phyloP scores from a whole-genome alignment of 129 eudicot species.

The Apium graveolens region DNA sequence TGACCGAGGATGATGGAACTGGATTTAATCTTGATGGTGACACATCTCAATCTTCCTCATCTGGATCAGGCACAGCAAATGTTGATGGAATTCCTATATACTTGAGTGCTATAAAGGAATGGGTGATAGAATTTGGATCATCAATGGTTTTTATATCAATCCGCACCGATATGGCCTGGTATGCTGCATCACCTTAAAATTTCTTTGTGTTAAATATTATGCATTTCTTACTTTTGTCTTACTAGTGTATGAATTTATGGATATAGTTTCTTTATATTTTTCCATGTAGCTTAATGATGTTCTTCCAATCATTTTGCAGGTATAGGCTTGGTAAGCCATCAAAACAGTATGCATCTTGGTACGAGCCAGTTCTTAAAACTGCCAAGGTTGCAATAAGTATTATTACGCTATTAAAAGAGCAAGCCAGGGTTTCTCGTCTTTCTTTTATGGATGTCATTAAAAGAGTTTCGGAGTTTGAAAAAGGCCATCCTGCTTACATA shows the following conservation, averaged over 20 bases:
- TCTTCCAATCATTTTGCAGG: slow-evolving; percentile 40
- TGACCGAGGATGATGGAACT: slow-evolving; percentile 91
- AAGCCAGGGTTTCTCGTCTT: slow-evolving; percentile 77
- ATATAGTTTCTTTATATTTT: neutral
- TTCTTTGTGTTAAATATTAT: neutral
- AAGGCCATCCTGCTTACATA: slow-evolving; percentile 70
- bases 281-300: neutral
- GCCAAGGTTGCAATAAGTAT: slow-evolving; percentile 71
- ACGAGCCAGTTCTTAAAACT: slow-evolving; percentile 82
- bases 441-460: slow-evolving; percentile 73
- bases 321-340: slow-evolving; percentile 95
- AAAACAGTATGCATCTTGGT: slow-evolving; percentile 93
- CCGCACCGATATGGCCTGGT: slow-evolving; percentile 98
- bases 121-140: slow-evolving; percentile 95
- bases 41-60: slow-evolving; percentile 34
- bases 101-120: slow-evolving; percentile 90
- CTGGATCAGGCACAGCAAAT: slow-evolving; percentile 33
- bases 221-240: neutral
- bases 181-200: slow-evolving; percentile 8
- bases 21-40: slow-evolving; percentile 76
- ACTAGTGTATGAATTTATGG: neutral
- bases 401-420: slow-evolving; percentile 85
- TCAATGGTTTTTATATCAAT: slow-evolving; percentile 86
- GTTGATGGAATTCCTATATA: slow-evolving; percentile 81
- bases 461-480: slow-evolving; percentile 58